phyloP scores from a whole-genome alignment of 148 eudicot species.

The Vaccinium vitisidaea region DNA sequence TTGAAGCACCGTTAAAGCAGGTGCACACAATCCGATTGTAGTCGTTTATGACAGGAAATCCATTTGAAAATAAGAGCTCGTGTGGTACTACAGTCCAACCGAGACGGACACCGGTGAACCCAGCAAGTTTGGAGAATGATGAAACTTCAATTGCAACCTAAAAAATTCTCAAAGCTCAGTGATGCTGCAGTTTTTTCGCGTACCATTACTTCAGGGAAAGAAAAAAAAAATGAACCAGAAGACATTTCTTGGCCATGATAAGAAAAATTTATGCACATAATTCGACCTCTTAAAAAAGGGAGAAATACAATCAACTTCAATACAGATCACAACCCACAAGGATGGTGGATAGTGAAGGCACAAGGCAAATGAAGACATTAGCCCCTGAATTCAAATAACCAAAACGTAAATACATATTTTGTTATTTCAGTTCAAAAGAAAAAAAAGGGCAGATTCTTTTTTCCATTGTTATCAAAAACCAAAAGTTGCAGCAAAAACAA shows the following conservation, averaged over 20 bases:
- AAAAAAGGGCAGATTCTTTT: neutral
- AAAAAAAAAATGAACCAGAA: neutral
- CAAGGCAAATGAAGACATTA: neutral
- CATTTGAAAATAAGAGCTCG: constrained; percentile 55
- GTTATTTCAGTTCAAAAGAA: neutral
- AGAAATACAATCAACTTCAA: neutral
- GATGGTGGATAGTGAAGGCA: neutral
- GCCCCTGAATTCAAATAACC: neutral
- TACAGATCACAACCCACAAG: neutral
- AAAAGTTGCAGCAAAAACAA: neutral
- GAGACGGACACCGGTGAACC: constrained; percentile 81
- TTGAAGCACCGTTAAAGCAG: constrained; percentile 53
- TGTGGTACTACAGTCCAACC: constrained; percentile 89
- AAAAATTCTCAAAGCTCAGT: neutral
- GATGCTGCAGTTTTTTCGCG: neutral
- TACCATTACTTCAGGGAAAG: neutral
- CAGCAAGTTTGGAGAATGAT: constrained; percentile 81
- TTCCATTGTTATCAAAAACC: neutral
- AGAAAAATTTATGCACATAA: neutral
- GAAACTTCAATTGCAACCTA: constrained; percentile 89
- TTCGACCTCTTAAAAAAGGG: neutral
- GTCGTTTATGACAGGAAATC: constrained; percentile 49
- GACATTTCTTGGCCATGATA: neutral
- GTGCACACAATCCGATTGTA: constrained; percentile 47
- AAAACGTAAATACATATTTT: neutral